Evolutionary conservation across 345 rosid species (phyloP), one percentile per base, ranked within the genome.

Genomic region (Camelina neglecta): DNA sequence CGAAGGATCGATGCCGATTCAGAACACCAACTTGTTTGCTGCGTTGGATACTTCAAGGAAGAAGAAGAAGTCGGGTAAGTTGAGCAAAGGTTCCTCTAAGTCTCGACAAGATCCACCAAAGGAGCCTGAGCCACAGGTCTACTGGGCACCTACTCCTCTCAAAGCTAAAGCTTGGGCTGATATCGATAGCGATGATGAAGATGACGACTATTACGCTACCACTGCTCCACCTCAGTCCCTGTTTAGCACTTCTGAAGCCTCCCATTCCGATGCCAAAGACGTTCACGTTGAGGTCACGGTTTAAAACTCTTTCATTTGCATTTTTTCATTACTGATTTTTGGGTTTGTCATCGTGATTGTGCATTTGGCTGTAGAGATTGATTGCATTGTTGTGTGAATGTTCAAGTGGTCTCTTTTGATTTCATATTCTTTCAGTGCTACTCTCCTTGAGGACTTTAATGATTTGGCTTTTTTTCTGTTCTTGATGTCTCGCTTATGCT

Each of bases 1-100:
- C 42, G 89, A 85, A 1, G 91, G 86, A 74, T 85, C 88, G 51
- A 69, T 78, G 79, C 84, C 80, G 80, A 83, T 84, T 55, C 85
- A 81, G 61, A 87, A 65, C 81, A 85, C 83, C 35, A 87, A 87
- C 72, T 86, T 85, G 77, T 87, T 87, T 63, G 89, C 89, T 0
- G 91, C 91, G 49, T 75, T 87, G 69, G 87, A 78, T 26, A 83
- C 83, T 70, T 84, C 69, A 81, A 86, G 82, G 83, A 86, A 86
- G 85, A 85, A 81, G 80, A 79, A 87, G 76, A 80, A 80, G 63
- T 71, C 83, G 0, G 79, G 76, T 8, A 85, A 78, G 31, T 29
- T 5, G 78, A 67, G 72, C 72, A 80, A 80, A 66, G 75, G 78
- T 12, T 69, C 84, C 11, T 78, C 81, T 5, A 81, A 74, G 69